Conservation (phyloP, 208 protist genomes). For the Trypanosoma theileri region DNA sequence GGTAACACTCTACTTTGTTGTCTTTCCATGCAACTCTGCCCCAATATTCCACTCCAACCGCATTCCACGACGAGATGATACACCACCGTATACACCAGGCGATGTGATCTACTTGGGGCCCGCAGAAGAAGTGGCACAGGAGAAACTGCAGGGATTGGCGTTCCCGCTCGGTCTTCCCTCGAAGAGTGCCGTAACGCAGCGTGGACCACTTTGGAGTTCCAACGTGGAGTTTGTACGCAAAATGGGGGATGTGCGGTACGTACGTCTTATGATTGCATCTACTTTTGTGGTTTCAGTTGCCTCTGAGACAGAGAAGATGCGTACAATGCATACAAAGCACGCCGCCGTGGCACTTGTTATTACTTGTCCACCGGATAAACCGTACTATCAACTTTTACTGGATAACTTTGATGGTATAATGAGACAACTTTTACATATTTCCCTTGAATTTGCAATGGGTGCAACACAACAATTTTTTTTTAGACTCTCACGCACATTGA, state of each 20-base stretch:
- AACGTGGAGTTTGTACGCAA: constrained; percentile 15
- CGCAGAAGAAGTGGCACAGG: constrained; percentile 67
- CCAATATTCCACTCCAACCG: constrained; percentile 80
- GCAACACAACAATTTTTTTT: constrained; percentile 66
- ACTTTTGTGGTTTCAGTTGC: constrained; percentile 56
- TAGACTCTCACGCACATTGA: constrained; percentile 26
- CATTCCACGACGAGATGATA: constrained; percentile 31
- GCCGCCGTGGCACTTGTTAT: constrained; percentile 66
- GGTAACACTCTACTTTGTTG: constrained; percentile 70
- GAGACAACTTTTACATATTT: constrained; percentile 53
- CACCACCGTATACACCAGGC: constrained; percentile 22
- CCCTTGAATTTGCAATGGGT: constrained; percentile 65
- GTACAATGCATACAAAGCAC: constrained; percentile 55
- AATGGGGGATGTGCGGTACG: constrained; percentile 53
- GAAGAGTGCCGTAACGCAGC: constrained; percentile 20
- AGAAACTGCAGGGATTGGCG: constrained; percentile 68
- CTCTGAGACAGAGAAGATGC: constrained; percentile 44
- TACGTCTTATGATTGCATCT: constrained; percentile 54
- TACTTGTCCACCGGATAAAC: constrained; percentile 47
- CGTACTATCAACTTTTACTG: constrained; percentile 58
- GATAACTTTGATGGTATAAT: constrained; percentile 56
- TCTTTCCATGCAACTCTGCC: constrained; percentile 69
- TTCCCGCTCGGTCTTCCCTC: constrained; percentile 60
- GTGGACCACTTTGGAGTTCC: constrained; percentile 41
- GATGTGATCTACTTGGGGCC: constrained; percentile 43